phyloP scores from a whole-genome alignment of 1,284 basidiomycete genomes.

The Ustilago hordei region DNA sequence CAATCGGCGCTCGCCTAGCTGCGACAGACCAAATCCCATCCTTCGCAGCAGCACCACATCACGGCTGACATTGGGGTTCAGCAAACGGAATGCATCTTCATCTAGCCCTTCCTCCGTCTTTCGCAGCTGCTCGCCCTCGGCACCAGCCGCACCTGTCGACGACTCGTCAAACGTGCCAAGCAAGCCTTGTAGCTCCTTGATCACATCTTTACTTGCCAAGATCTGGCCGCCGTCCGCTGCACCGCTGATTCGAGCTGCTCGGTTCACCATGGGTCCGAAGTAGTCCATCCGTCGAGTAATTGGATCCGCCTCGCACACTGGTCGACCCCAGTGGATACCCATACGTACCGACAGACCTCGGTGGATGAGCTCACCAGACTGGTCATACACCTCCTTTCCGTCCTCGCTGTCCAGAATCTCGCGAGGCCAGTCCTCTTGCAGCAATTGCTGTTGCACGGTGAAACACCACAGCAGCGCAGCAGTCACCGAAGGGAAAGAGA shows the following conservation, averaged over 20 bases:
- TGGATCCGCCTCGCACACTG: conserved; percentile 91
- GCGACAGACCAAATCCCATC: conserved; percentile 80
- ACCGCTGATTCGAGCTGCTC: conserved; percentile 85
- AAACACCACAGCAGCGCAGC: conserved; percentile 92
- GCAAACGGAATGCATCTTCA: conserved; percentile 67
- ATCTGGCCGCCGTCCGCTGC: conserved; percentile 93
- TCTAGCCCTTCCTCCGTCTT: conserved; percentile 57
- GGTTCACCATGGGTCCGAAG: conserved; percentile 70
- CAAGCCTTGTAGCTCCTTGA: conserved; percentile 61
- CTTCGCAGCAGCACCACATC: conserved; percentile 79
- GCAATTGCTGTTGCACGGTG: conserved; percentile 85
- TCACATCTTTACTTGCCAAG: conserved; percentile 88
- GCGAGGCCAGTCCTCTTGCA: conserved; percentile 90
- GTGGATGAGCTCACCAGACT: conserved; percentile 79
- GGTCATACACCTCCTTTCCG: conserved; percentile 83
- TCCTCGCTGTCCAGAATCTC: conserved; percentile 94
- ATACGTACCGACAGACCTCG: conserved; percentile 94
- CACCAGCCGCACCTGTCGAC: conserved; percentile 14
- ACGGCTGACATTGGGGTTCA: conserved; percentile 69
- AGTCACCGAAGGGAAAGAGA: conserved; percentile 89
- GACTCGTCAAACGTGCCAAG: conserved; percentile 56
- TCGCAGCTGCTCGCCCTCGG: conserved; percentile 19
- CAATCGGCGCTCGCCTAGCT: conserved; percentile 88
- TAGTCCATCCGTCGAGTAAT: conserved; percentile 94
- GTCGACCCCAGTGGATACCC: conserved; percentile 94